Base-by-base conservation (phyloP, 345 rosid species). In the Lenwebbia sp. region DNA sequence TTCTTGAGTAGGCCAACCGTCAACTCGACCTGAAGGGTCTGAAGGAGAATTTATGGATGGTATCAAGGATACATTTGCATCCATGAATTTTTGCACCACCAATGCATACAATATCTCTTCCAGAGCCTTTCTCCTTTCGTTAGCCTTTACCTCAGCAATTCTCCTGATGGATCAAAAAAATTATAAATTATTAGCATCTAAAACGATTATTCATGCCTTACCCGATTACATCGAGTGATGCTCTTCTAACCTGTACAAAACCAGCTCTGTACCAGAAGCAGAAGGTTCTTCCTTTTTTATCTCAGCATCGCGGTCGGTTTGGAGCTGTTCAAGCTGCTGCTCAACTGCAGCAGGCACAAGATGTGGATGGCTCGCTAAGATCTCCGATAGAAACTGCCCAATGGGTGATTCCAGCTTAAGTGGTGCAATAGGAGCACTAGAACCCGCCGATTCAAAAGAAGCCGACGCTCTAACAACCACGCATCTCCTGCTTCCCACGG, bases 331-430 rank as follows among this genome's bases (percentile, higher is more conserved):
- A 65, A 98, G 98, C 91, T 95, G 98, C 90, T 95, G 96, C 89
- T 96, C 99, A 60, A 94, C 99, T 11, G 99, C 99, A 30, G 97
- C 99, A 82, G 96, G 97, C 86, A 98, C 91, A 41, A 98, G 99
- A 89, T 98, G 98, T 10, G 99, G 99, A 87, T 97, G 98, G 85
- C 94, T 97, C 49, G 89, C 62, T 87, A 97, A 85, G 65, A 97
- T 96, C 92, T 96, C 97, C 44, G 95, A 91, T 89, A 97, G 90
- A 85, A 97, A 95, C 91, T 94, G 98, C 81, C 99, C 99, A n/a
- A 93, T 90, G 2, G 98, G 98, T 56, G 99, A 97, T 86, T 95
- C 94, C 83, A 97, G 90, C 92, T 88, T 94, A 26, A 96, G 98
- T 0, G 99, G 98, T 13, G 98, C 97, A 88, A 96, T 91, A 9